These are phyloP conservation scores for Pouteria campechiana DNA, from an alignment of 179 eudicot species.

Conservation along the genomic window DNA sequence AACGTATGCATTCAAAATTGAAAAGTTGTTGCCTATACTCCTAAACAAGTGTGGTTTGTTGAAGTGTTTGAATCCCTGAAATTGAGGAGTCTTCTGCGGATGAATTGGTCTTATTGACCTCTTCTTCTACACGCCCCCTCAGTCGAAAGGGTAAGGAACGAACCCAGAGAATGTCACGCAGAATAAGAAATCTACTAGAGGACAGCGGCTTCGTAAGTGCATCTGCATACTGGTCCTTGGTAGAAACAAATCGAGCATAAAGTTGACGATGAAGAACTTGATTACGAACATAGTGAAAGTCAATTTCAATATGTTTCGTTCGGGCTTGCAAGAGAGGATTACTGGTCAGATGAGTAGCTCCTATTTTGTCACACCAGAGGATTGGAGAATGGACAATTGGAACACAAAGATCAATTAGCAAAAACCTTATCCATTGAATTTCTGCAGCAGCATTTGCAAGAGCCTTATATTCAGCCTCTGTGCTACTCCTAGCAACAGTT, in stretches of 20 bases:
- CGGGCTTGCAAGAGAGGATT: background rate
- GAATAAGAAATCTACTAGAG: too few species aligned
- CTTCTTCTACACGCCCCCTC: too few species aligned
- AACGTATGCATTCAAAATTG: too few species aligned
- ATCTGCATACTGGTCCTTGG: background rate
- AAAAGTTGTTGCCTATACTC: too few species aligned
- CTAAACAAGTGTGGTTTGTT: too few species aligned
- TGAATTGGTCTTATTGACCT: too few species aligned
- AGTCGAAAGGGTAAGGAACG: too few species aligned
- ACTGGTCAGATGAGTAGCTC: background rate
- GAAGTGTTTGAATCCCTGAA: too few species aligned
- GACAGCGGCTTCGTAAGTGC: background rate
- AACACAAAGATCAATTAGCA: background rate
- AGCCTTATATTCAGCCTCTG: conserved; percentile 1
- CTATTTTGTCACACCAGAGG: conserved; percentile 2
- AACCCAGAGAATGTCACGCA: too few species aligned
- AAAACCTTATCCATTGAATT: background rate
- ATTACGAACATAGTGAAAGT: background rate
- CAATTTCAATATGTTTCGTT: conserved; percentile 2
- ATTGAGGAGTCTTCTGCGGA: too few species aligned
- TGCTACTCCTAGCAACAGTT: background rate
- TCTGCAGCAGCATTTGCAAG: background rate
- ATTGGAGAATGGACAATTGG: background rate
- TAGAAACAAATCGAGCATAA: background rate
- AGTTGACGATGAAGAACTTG: background rate